Evolutionary conservation across 257 asterid species (phyloP).

Genomic region (Perilla frutescens): DNA sequence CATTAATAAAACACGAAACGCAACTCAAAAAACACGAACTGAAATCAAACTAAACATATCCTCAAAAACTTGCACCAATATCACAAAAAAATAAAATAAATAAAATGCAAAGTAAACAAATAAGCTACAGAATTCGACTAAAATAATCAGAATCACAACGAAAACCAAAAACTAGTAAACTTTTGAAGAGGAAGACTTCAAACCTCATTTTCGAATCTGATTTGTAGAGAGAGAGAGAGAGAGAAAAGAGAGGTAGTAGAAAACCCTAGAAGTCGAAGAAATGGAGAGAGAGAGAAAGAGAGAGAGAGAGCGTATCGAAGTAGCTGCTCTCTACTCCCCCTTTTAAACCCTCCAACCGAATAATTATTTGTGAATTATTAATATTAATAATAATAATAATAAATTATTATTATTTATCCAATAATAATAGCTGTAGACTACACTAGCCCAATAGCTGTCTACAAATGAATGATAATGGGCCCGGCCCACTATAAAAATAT

Average conservation of each 20-base stretch:
- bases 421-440: not conserved
- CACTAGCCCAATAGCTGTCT: not conserved
- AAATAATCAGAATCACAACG: not conserved
- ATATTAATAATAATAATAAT: not conserved
- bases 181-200: not conserved
- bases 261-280: conserved; percentile 60
- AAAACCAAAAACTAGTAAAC: not conserved
- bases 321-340: conserved; percentile 4
- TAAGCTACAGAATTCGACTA: not conserved
- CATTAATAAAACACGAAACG: not conserved
- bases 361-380: conserved; percentile 27
- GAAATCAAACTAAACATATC: conserved; percentile 9
- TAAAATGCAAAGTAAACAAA: not conserved
- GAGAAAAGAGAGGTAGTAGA: conserved; percentile 7
- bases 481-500: not conserved
- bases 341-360: conserved; percentile 36
- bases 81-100: not conserved
- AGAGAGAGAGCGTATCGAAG: not conserved
- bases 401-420: not conserved
- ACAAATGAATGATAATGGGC: not conserved
- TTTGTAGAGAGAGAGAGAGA: conserved; percentile 6
- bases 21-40: not conserved
- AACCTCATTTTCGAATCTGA: conserved; percentile 60
- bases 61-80: not conserved
- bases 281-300: not conserved